Conservation (phyloP, 1,284 basidiomycete genomes). For the Leccinum pachyderme region DNA sequence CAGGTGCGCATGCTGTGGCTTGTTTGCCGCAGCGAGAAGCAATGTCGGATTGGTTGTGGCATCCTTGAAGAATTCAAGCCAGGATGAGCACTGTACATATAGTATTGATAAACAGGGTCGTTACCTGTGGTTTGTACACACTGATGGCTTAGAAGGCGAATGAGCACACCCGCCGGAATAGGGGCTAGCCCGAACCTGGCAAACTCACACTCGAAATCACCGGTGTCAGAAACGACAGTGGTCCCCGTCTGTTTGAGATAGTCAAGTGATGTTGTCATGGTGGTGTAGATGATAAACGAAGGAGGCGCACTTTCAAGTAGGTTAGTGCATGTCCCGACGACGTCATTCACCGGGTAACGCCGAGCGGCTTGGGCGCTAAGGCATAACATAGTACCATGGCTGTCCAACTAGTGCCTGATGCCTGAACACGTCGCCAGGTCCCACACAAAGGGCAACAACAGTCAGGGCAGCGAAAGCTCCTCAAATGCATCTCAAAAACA, state of each 20-base stretch:
- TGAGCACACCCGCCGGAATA: background rate
- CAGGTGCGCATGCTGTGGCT: slow-evolving; percentile 80
- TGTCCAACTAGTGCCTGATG: slow-evolving; percentile 20
- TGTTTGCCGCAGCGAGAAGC: slow-evolving; percentile 89
- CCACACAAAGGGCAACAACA: slow-evolving; percentile 3
- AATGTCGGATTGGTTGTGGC: slow-evolving; percentile 94
- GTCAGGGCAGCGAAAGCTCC: slow-evolving; percentile 13
- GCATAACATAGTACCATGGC: slow-evolving; percentile 8
- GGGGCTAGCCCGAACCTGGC: background rate
- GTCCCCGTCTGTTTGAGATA: background rate
- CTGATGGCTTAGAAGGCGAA: background rate
- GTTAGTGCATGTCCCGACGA: background rate
- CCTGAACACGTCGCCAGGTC: slow-evolving; percentile 16
- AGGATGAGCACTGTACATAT: background rate
- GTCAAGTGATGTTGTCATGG: background rate
- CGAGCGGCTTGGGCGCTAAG: background rate
- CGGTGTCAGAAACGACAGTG: background rate
- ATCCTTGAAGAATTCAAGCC: slow-evolving; percentile 45
- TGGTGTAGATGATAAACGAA: background rate
- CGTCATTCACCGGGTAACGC: background rate
- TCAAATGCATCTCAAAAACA: slow-evolving; percentile 15
- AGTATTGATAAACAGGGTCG: background rate
- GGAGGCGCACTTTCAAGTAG: background rate
- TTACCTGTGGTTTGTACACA: slow-evolving; percentile 1
- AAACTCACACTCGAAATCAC: background rate